Evolutionary conservation across 2,329 filamentous ascomycete genomes (phyloP), one percentile per base, ranked within the genome.

Genomic region (Colletotrichum tabaci): DNA sequence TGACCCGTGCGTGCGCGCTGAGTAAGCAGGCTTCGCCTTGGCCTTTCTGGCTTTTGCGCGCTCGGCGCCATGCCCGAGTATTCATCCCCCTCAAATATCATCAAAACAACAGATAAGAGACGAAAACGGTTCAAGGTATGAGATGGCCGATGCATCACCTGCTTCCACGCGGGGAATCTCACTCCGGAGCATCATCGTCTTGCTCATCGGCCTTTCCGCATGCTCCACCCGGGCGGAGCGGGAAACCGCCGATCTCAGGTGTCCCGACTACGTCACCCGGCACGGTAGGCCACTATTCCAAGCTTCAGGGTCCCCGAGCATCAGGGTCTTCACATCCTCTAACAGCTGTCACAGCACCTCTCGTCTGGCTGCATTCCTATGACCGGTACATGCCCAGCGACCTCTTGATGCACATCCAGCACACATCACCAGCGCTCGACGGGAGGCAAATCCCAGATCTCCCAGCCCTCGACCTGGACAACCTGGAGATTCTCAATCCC

Each of bases 361-460:
- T 80, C 12, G 53, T 80, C 1, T 79, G 78, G 79, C 73, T 80
- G 35, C 79, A 80, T 67, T 78, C 79, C 2, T 75, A 80, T 9
- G 79, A 80, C 40, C 77, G 76, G 1, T 80, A 76, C 55, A 76
- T 73, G 23, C 79, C 78, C 3, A 74, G 77, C 62, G 78, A 80
- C 50, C 63, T 80, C 1, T 75, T 80, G 40, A 47, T 73, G 47
- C 79, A 80, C 66, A 62, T 80, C 58, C 77, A 69, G 9, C 79
- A 79, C 60, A 80, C 78, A 2, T 75, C 74, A 7, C 77, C 79
- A 13, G 67, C 44, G 49, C 23, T 75, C 3, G 56, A 77, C 18
- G 60, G 71, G 8, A 42, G 74, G 18, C 56, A 74, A 2, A 44
- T 80, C 18, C 62, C 18, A 8, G 74, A 67, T 21, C 47, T 77